These are phyloP conservation scores for Cryptococcus hybrid DNA, from an alignment of 1,284 basidiomycete genomes.

Conservation along the genomic window DNA sequence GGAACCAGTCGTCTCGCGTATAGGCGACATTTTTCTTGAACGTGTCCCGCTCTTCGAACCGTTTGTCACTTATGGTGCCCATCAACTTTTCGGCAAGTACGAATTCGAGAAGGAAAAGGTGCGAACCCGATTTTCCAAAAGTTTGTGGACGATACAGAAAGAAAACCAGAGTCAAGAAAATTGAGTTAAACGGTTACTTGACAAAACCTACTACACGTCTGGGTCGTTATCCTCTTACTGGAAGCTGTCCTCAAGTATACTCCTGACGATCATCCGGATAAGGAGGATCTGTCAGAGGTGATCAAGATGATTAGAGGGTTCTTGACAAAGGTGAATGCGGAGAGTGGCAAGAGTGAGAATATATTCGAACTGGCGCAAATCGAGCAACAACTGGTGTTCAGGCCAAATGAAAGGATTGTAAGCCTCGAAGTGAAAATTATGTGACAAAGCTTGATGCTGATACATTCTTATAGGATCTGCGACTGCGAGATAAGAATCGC, in stretches of 20 bases:
- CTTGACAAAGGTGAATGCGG: constrained; percentile 83
- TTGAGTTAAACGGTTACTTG: constrained; percentile 94
- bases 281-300: constrained; percentile 72
- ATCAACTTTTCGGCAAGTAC: constrained; percentile 97
- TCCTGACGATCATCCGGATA: constrained; percentile 85
- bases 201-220: constrained; percentile 98
- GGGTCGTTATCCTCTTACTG: constrained; percentile 87
- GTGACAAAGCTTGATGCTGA: not conserved
- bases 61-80: constrained; percentile 93
- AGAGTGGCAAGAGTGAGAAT: constrained; percentile 90
- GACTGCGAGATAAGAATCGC: constrained; percentile 79
- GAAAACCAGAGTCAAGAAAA: constrained; percentile 91
- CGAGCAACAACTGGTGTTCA: constrained; percentile 82
- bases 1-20: constrained; percentile 84
- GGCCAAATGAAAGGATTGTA: constrained; percentile 79
- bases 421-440: constrained; percentile 35
- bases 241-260: constrained; percentile 94
- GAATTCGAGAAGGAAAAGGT: constrained; percentile 97
- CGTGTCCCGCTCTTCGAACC: constrained; percentile 84
- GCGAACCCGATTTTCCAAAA: constrained; percentile 89
- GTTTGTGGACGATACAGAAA: constrained; percentile 94
- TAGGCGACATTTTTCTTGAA: constrained; percentile 91
- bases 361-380: constrained; percentile 88
- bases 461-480: constrained; percentile 63
- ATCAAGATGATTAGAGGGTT: constrained; percentile 80